Base-by-base conservation (phyloP, 2,329 filamentous ascomycete species). In the Neonectria magnoliae region DNA sequence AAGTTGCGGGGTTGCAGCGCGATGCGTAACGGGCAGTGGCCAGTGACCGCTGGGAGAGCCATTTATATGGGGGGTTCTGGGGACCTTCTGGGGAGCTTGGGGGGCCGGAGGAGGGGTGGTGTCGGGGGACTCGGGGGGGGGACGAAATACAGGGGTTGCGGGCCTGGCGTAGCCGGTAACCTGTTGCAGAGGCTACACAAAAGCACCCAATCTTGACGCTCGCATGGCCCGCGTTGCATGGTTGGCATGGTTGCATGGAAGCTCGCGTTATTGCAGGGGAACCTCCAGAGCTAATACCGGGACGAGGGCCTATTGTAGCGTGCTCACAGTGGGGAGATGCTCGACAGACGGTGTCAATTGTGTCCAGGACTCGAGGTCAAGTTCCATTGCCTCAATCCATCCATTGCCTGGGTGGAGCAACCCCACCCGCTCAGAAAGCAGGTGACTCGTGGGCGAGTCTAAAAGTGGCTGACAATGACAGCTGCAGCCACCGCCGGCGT, bases 1-100 rank as follows among this genome's bases (percentile, higher is more conserved):
- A 61, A 68, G 68, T 73, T 73, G 71, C 71, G 71, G 70, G 71
- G 71, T 73, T 73, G 60, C 58, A 62, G 61, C 45, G 57, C 68
- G 60, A 56, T 67, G 64, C 55, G 59, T 44, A 62, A 48, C 55
- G 57, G 54, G 47, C 48, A 60, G 48, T 33, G 57, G 54, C 51
- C 48, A 60, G 48, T 29, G 57, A 57, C 57, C 59, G 42, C 60
- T 62, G 50, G 62, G 31, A 38, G 42, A 52, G 41, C 31, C 14
- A 25, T 27, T 50, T 57, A 33, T 51, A 50, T 31, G 61, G 50
- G 61, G 31, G 22, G 50, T 31, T 61, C 54, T 62, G 59, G 60
- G 60, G 60, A 57, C 36, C 59, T 57, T 57, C 59, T 54, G 59
- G 60, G 60, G 60, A 57, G 48, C 54, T 57, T 53, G 55, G 48